A percentile compares a stretch with the other conserved stretches of the same genome.
phyloP scores from a whole-genome alignment of 2,329 filamentous ascomycete species.

The Immersiporthe knoxdaviesiana region DNA sequence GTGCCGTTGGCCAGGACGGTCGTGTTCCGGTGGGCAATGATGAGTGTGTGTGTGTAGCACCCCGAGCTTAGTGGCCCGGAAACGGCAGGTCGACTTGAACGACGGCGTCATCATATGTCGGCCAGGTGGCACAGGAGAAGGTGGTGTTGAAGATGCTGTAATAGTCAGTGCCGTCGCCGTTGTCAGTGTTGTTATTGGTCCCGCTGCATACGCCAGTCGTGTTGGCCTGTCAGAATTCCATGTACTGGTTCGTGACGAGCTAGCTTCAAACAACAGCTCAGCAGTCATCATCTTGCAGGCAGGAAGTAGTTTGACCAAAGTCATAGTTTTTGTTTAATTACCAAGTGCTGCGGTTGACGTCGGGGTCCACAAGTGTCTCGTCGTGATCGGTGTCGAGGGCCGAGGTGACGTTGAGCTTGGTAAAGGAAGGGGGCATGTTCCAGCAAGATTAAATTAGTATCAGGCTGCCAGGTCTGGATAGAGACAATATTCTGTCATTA shows the following conservation, averaged over 20 bases:
- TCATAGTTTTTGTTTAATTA: too few relatives aligned
- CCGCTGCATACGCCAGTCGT: conserved; percentile 16
- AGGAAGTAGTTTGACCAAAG: background rate
- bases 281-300: background rate
- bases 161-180: conserved; percentile 5
- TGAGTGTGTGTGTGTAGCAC: conserved; percentile 19
- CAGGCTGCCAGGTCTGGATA: background rate
- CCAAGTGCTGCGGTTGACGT: conserved; percentile 12
- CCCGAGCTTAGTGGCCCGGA: conserved; percentile 19
- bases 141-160: conserved; percentile 20
- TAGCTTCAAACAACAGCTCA: conserved; percentile 36
- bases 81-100: conserved; percentile 19
- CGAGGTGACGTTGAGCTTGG: conserved; percentile 3
- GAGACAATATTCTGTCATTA: too few relatives aligned
- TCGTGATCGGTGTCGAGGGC: conserved; percentile 19
- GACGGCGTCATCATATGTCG: conserved; percentile 15
- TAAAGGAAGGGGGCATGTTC: conserved; percentile 6
- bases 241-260: conserved; percentile 45
- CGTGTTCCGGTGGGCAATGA: conserved; percentile 44
- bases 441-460: background rate
- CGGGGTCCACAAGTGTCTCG: conserved; percentile 7
- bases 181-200: conserved; percentile 17
- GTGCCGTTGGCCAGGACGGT: conserved; percentile 41
- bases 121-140: conserved; percentile 20
- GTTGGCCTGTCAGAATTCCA: conserved; percentile 50